These are phyloP conservation scores for Hypoxylon cercidicola DNA, from an alignment of 495 filamentous ascomycete genomes.

Conservation along the genomic window DNA sequence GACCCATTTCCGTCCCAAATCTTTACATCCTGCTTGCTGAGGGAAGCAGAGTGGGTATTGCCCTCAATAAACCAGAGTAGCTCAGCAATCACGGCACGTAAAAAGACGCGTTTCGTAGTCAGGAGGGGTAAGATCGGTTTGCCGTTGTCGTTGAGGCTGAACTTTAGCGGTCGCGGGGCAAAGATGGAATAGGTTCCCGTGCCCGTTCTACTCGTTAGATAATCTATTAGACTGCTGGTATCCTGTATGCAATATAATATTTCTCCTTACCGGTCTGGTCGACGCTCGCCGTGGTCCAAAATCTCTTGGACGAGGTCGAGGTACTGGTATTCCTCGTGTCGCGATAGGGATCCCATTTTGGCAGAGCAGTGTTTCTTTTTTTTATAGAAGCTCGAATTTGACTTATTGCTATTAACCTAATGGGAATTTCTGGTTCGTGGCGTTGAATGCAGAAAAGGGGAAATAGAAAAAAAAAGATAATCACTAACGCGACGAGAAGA, in stretches of 20 bases:
- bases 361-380: not conserved
- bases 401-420: not conserved
- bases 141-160: slow-evolving; percentile 73
- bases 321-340: slow-evolving; percentile 81
- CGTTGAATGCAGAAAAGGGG: not conserved
- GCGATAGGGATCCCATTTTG: slow-evolving; percentile 28
- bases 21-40: slow-evolving; percentile 82
- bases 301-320: slow-evolving; percentile 80
- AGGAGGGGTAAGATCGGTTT: slow-evolving; percentile 84
- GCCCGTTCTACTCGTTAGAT: slow-evolving; percentile 71
- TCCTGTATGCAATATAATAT: not conserved
- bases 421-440: not conserved
- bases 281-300: slow-evolving; percentile 77
- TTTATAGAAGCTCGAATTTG: not conserved
- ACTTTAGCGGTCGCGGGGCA: slow-evolving; percentile 85
- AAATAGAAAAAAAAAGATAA: slow-evolving; percentile 10
- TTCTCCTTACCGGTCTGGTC: slow-evolving; percentile 72
- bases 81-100: slow-evolving; percentile 88
- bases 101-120: slow-evolving; percentile 96
- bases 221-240: not conserved
- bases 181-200: slow-evolving; percentile 93
- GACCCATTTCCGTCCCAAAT: slow-evolving; percentile 99
- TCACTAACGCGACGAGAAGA: slow-evolving; percentile 30
- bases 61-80: slow-evolving; percentile 96
- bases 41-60: slow-evolving; percentile 77